phyloP scores from a whole-genome alignment of 805 yeast species.

The Cephaloascus albidus region DNA sequence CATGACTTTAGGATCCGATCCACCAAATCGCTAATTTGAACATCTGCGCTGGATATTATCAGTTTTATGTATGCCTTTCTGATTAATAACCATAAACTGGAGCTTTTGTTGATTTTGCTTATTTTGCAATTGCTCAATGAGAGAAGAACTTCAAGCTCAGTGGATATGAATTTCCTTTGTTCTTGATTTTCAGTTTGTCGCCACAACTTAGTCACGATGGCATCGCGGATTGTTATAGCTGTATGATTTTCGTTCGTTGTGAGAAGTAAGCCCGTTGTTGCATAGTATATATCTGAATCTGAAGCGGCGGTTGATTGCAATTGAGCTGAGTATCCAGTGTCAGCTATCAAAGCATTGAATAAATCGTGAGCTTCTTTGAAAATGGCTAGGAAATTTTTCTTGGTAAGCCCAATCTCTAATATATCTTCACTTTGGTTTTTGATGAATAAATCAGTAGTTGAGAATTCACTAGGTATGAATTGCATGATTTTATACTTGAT shows the following conservation, averaged over 20 bases:
- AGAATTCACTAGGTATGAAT: constrained; percentile 2
- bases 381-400: constrained; percentile 15
- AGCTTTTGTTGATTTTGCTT: constrained; percentile 27
- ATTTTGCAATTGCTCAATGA: constrained; percentile 18
- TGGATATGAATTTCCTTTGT: constrained; percentile 3
- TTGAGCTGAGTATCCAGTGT: background rate
- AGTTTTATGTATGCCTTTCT: constrained; percentile 13
- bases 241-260: constrained; percentile 31
- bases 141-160: constrained; percentile 21
- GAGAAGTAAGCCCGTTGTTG: constrained; percentile 21
- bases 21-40: constrained; percentile 4
- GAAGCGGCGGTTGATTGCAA: background rate
- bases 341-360: background rate
- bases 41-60: constrained; percentile 4
- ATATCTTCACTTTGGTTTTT: constrained; percentile 2
- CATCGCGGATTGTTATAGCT: constrained; percentile 18
- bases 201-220: constrained; percentile 7
- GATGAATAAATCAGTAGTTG: background rate
- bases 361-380: constrained; percentile 21
- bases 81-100: constrained; percentile 25
- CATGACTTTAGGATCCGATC: constrained; percentile 16
- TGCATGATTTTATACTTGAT: constrained; percentile 3
- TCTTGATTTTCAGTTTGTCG: constrained; percentile 2
- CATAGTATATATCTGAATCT: constrained; percentile 13
- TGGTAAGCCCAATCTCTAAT: constrained; percentile 23